These are phyloP conservation scores for Phytopythium sindhum DNA, from an alignment of 352 stramenopile species.

Conservation along the genomic window DNA sequence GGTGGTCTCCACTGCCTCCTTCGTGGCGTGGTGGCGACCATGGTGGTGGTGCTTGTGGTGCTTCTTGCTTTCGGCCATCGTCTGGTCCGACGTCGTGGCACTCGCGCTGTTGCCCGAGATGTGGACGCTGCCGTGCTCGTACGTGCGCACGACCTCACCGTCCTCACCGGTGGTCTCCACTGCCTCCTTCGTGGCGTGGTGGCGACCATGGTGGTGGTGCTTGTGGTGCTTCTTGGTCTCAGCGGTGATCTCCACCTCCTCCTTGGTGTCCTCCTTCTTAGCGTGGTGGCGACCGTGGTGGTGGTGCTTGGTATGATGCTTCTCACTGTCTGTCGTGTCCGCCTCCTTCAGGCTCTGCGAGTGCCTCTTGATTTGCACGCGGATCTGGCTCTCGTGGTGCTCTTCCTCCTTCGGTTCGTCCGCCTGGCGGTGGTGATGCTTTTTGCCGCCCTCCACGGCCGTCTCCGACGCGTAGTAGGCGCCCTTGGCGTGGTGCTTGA, in stretches of 20 bases:
- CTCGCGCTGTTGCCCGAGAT: conserved; percentile 21
- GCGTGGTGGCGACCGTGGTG: conserved; percentile 5
- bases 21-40: conserved; percentile 10
- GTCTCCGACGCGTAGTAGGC: neutral
- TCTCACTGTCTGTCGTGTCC: neutral
- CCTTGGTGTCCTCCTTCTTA: conserved; percentile 9
- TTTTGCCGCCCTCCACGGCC: neutral
- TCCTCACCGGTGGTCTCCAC: conserved; percentile 14
- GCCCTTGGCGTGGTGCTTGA: conserved; percentile 3
- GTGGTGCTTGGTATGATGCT: neutral
- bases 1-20: conserved; percentile 8
- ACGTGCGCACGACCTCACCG: conserved; percentile 25
- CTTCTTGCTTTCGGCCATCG: conserved; percentile 13
- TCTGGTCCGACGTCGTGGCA: conserved; percentile 13
- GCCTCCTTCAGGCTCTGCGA: neutral
- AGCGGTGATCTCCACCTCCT: conserved; percentile 11
- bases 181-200: conserved; percentile 7
- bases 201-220: conserved; percentile 9
- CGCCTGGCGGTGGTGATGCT: conserved; percentile 1
- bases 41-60: conserved; percentile 14
- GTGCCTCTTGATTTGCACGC: conserved; percentile 1
- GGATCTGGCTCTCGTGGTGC: neutral
- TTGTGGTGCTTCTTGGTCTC: conserved; percentile 14
- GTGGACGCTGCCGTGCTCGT: conserved; percentile 30
- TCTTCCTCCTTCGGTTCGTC: neutral